Conservation (phyloP, 306 rosid genomes). For the Vachellia pachyceras region DNA sequence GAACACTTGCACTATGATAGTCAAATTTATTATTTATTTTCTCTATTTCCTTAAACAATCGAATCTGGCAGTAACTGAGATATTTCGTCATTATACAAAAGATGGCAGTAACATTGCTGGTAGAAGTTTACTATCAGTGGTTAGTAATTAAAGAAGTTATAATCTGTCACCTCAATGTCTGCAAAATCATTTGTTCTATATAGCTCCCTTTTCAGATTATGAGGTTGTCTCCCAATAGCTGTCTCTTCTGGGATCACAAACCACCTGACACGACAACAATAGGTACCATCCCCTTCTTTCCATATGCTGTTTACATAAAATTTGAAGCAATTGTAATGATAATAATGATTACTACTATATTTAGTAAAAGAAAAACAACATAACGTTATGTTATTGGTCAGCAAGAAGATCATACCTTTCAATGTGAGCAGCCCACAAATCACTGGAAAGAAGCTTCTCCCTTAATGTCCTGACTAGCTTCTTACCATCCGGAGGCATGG, state of each 20-base stretch:
- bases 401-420: constrained; percentile 47
- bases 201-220: constrained; percentile 86
- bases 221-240: constrained; percentile 84
- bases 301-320: constrained; percentile 60
- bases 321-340: not conserved
- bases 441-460: constrained; percentile 85
- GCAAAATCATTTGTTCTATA: constrained; percentile 82
- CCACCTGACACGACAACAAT: constrained; percentile 81
- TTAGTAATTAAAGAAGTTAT: constrained; percentile 33
- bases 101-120: constrained; percentile 6
- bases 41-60: not conserved
- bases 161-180: constrained; percentile 72
- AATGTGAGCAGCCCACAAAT: constrained; percentile 85
- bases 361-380: constrained; percentile 15
- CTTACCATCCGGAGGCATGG: constrained; percentile 70
- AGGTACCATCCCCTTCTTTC: constrained; percentile 77
- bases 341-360: not conserved
- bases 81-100: not conserved
- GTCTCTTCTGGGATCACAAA: constrained; percentile 92
- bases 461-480: constrained; percentile 70
- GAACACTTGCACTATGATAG: not conserved
- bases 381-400: not conserved
- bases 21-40: not conserved
- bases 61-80: not conserved
- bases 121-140: constrained; percentile 8